phyloP scores from a whole-genome alignment of 106 monocot species.

The Amphibolis antarctica region DNA sequence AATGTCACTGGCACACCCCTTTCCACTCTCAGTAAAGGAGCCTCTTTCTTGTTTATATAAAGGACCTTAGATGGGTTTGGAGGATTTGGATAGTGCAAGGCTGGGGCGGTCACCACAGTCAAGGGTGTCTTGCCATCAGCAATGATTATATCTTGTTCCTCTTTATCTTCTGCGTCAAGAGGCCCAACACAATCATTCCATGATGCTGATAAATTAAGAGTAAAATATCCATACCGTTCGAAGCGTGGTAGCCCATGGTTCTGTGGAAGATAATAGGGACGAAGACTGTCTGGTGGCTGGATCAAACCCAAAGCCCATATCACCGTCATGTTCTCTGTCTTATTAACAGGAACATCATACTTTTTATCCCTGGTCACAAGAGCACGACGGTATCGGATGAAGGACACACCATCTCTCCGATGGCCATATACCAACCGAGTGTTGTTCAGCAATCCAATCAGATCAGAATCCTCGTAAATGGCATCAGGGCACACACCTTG shows the following conservation, averaged over 20 bases:
- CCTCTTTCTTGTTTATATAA: slow-evolving; percentile 93
- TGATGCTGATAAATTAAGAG: slow-evolving; percentile 51
- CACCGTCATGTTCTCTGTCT: slow-evolving; percentile 46
- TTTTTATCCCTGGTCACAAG: slow-evolving; percentile 50
- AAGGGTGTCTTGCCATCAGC: slow-evolving; percentile 70
- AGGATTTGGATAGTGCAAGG: slow-evolving; percentile 81
- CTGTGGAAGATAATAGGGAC: slow-evolving; percentile 72
- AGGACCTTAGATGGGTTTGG: slow-evolving; percentile 80
- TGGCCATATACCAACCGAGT: slow-evolving; percentile 65
- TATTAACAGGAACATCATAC: slow-evolving; percentile 60
- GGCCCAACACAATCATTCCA: slow-evolving; percentile 60
- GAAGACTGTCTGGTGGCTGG: slow-evolving; percentile 56
- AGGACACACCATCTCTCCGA: slow-evolving; percentile 71
- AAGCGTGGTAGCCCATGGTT: slow-evolving; percentile 48
- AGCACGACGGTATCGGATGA: slow-evolving; percentile 45
- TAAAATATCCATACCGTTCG: slow-evolving; percentile 43
- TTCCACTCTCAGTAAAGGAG: slow-evolving; percentile 74
- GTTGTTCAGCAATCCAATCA: slow-evolving; percentile 59
- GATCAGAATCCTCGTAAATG: slow-evolving; percentile 58
- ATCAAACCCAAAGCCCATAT: slow-evolving; percentile 79
- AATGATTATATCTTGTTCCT: slow-evolving; percentile 72
- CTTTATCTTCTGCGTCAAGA: slow-evolving; percentile 78
- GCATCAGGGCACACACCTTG: slow-evolving; percentile 82
- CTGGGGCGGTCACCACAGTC: slow-evolving; percentile 50
- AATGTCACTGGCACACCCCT: slow-evolving; percentile 88